Evolutionary conservation across 495 filamentous ascomycete genomes (phyloP).

Genomic region (Daldinia concentrica): DNA sequence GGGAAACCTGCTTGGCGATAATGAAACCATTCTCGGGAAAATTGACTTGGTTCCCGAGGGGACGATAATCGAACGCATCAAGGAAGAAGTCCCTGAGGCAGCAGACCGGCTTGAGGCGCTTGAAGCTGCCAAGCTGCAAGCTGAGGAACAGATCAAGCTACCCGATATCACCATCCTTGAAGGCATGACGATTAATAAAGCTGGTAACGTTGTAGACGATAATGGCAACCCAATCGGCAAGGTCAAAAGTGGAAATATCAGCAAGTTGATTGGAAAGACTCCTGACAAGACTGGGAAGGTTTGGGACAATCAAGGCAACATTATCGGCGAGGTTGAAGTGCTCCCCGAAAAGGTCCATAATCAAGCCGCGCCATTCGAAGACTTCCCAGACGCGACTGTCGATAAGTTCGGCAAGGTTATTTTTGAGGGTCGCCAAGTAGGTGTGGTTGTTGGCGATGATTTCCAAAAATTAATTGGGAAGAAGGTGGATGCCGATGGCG

Average conservation of each 20-base stretch:
- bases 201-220: conserved; percentile 75
- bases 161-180: conserved; percentile 71
- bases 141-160: conserved; percentile 54
- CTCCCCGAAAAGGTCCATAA: conserved; percentile 71
- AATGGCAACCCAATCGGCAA: conserved; percentile 75
- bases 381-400: conserved; percentile 74
- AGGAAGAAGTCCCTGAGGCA: conserved; percentile 65
- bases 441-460: conserved; percentile 74
- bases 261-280: conserved; percentile 73
- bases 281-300: conserved; percentile 77
- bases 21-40: conserved; percentile 73
- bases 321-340: conserved; percentile 77
- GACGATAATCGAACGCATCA: conserved; percentile 37
- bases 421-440: conserved; percentile 74
- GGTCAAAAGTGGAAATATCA: conserved; percentile 71
- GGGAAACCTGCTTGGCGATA: conserved; percentile 75
- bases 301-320: conserved; percentile 75
- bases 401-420: conserved; percentile 76
- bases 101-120: conserved; percentile 46
- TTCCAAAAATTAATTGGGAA: conserved; percentile 66
- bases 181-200: conserved; percentile 77
- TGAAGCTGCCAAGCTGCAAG: conserved; percentile 67
- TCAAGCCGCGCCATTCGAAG: conserved; percentile 75
- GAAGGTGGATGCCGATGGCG: conserved; percentile 67
- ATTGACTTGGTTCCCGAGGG: conserved; percentile 63